phyloP scores from a whole-genome alignment of 2,329 filamentous ascomycete genomes.

The Aspergillus novofumigatus region DNA sequence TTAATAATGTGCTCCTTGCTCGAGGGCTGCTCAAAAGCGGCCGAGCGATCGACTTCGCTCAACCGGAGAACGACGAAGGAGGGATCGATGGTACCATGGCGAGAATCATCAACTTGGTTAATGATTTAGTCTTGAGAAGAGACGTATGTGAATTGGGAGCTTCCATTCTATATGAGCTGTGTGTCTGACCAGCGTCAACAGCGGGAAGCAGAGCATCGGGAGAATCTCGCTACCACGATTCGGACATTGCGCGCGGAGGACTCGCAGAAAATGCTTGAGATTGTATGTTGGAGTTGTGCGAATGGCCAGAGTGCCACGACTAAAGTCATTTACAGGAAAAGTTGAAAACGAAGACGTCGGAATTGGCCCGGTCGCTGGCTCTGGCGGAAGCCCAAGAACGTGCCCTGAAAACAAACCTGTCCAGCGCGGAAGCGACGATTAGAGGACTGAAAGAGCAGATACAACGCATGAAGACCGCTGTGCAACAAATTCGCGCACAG shows the following conservation, averaged over 20 bases:
- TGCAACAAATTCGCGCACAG: conserved; percentile 77
- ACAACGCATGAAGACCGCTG: conserved; percentile 69
- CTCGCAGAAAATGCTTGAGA: conserved; percentile 66
- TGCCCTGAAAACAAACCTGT: conserved; percentile 64
- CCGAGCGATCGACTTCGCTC: conserved; percentile 69
- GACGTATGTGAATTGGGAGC: conserved; percentile 60
- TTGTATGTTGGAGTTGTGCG: conserved; percentile 44
- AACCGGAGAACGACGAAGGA: conserved; percentile 60
- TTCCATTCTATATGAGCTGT: background rate
- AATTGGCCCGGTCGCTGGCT: conserved; percentile 54
- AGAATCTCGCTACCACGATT: conserved; percentile 74
- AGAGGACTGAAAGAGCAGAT: conserved; percentile 81
- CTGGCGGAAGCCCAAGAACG: conserved; percentile 67
- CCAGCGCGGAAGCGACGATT: conserved; percentile 68
- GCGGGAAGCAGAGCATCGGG: conserved; percentile 86
- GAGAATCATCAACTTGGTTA: conserved; percentile 84
- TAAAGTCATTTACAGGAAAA: conserved; percentile 41
- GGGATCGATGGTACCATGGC: conserved; percentile 67
- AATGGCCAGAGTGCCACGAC: background rate
- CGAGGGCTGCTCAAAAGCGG: conserved; percentile 59
- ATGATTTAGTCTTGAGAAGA: conserved; percentile 84
- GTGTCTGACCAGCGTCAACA: conserved; percentile 35
- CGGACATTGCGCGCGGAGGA: conserved; percentile 71
- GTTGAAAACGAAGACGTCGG: conserved; percentile 51
- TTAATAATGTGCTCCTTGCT: conserved; percentile 63